Base-by-base conservation (phyloP, 1,284 basidiomycete genomes). In the Ganoderma sinense region DNA sequence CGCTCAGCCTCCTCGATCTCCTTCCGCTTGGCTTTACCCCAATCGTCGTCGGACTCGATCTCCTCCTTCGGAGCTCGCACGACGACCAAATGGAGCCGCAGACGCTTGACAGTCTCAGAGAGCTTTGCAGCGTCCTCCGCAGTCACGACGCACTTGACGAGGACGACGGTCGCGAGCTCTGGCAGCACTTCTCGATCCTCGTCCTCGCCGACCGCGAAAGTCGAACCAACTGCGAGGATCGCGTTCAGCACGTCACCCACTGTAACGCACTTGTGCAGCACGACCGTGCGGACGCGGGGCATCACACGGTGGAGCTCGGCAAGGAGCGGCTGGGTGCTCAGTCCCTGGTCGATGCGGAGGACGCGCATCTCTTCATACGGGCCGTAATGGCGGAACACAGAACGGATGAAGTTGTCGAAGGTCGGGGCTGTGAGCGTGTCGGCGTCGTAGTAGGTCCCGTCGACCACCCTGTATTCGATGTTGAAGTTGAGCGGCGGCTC, bases 291-390 rank as follows among this genome's bases (percentile, higher is more conserved):
- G 14, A 61, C 13, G 33, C 23, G 36, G 1, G 59, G 59, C 59
- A 41, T 39, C 39, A 39, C 59, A 1, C n/a, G n/a, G 4, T 39
- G 23, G 39, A 61, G 59, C 14, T 61, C 36, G n/a, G 13, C 20
- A 23, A 61, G 33, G 59, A 26, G 39, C 14, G 59, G 59, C 23
- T 61, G n/a, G 16, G 59, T 29, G 13, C 6, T 11, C 59, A 4
- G n/a, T 23, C n/a, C 39, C 39, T 61, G 59, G 59, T 61, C 59
- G 14, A 61, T 39, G 59, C 59, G 59, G 14, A 61, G 59, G 39
- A 61, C 59, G 39, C 23, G 59, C n/a, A 61, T 40, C 23, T 61
- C 39, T n/a, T 20, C 23, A 4, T 41, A 41, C 11, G 59, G 59
- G 13, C 39, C 39, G 13, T 61, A 26, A n/a, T 41, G n/a, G 39